Evolutionary conservation across 2,329 filamentous ascomycete species (phyloP).

Genomic region (Sporothrix variecibatus): DNA sequence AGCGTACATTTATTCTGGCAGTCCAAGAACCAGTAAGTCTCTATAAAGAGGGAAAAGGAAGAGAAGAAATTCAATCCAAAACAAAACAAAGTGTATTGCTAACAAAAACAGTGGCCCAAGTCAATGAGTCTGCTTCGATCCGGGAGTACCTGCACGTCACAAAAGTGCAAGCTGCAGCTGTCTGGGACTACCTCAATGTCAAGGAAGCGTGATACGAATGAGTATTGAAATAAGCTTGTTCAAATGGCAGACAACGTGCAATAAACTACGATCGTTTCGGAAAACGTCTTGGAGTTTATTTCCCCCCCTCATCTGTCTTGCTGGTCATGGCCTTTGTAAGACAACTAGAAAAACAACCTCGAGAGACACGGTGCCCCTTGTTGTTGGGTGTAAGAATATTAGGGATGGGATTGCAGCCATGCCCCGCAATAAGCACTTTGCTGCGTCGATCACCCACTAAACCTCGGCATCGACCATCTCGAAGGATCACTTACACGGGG

Average conservation of each 20-base stretch:
- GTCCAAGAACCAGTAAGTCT: slow-evolving; percentile 19
- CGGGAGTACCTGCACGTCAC: slow-evolving; percentile 26
- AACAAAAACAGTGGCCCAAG: slow-evolving; percentile 26
- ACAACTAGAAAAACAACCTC: too few species aligned
- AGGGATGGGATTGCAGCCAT: too few species aligned
- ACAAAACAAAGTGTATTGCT: background rate
- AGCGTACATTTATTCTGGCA: slow-evolving; percentile 25
- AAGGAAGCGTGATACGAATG: background rate
- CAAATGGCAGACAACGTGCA: background rate
- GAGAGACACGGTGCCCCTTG: too few species aligned
- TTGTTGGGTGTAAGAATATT: too few species aligned
- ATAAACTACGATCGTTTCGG: background rate
- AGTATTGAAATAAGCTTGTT: background rate
- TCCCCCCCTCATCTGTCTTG: too few species aligned
- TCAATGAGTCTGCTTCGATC: slow-evolving; percentile 28
- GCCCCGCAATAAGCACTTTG: too few species aligned
- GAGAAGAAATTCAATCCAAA: background rate
- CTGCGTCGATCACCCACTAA: too few species aligned
- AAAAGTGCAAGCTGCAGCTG: slow-evolving; percentile 25
- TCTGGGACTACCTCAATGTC: slow-evolving; percentile 7
- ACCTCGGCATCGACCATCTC: too few species aligned
- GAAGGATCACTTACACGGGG: too few species aligned
- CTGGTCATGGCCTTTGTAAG: too few species aligned
- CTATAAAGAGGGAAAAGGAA: background rate
- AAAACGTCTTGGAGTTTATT: too few species aligned